Base-by-base conservation (phyloP, 371 early-diverging fungal species). In the Saksenaea vasiformis region DNA sequence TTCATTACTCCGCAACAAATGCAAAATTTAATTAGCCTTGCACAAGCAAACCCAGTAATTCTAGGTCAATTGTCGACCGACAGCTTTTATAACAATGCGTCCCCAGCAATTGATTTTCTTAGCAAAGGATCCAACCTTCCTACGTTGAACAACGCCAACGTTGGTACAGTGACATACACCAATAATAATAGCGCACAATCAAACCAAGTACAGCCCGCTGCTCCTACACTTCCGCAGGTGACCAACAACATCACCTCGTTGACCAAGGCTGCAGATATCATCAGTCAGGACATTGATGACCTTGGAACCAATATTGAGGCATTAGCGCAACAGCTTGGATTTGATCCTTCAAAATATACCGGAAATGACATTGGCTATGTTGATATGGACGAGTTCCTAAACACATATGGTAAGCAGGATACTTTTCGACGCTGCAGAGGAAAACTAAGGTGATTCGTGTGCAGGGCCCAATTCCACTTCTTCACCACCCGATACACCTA, bases 261-360 rank as follows among this genome's bases (percentile, higher is more conserved):
- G 5, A 43, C 67, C 5, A 61, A 61, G 35, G 60, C 76, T 8
- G 76, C 79, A 3, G 70, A 74, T 56, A 66, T 68, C 17, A 64
- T 80, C 10, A 76, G 64, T 37, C 67, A 74, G 37, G 71, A 76
- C 38, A 80, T 80, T 41, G 74, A 78, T 39, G 70, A 70, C 27
- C 57, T 80, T 3, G 80, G 72, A 7, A 58, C 58, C 2, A 71
- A 72, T 34, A 68, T 80, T 36, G 76, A 77, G 28, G 68, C 72
- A 17, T 53, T 80, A 2, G 77, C 74, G n/a, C 67, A 76, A 13
- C 74, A 80, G 47, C 68, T 80, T 31, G 80, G 78, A 1, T 74
- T 78, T 61, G 74, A 78, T 41, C 68, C 78, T 19, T 39, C 64
- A 1, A 61, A 72, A 19, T 14, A 54, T 7, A 43, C 24, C 8